Evolutionary conservation across 2,329 filamentous ascomycete genomes (phyloP).

Genomic region (Chaetomium globosum): DNA sequence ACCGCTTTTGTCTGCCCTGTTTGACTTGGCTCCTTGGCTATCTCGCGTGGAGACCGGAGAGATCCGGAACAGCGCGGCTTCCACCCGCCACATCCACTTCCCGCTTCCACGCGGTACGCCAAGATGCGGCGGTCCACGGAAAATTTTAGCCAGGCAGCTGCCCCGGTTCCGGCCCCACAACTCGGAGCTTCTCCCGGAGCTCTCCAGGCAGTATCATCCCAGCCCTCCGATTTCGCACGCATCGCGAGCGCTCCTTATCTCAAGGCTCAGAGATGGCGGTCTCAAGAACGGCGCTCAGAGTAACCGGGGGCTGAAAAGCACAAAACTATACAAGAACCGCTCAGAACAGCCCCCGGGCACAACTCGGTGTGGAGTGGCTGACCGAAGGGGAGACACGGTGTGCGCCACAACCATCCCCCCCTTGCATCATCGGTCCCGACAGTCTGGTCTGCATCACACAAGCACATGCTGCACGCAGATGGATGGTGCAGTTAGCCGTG

Average conservation of each 20-base stretch:
- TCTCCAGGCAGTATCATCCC: neutral
- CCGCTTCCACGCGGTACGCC: neutral
- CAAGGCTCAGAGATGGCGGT: neutral
- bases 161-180: slow-evolving; percentile 6
- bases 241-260: neutral
- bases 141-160: neutral
- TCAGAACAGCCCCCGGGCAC: neutral
- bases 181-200: slow-evolving; percentile 17
- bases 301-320: neutral
- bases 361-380: no score
- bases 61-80: neutral
- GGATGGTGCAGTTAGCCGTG: neutral
- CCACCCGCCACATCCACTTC: neutral
- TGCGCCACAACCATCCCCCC: neutral
- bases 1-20: neutral
- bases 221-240: slow-evolving; percentile 20
- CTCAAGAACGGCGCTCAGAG: neutral
- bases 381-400: neutral
- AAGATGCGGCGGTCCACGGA: neutral
- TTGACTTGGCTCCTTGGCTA: neutral
- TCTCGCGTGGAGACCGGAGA: neutral
- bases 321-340: neutral
- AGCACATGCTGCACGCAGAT: neutral
- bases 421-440: neutral
- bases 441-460: slow-evolving; percentile 2